A percentile compares a stretch with the other conserved stretches of the same genome.
Evolutionary conservation across 2,329 filamentous ascomycete species (phyloP).

Genomic region (Coleophoma cylindrospora): DNA sequence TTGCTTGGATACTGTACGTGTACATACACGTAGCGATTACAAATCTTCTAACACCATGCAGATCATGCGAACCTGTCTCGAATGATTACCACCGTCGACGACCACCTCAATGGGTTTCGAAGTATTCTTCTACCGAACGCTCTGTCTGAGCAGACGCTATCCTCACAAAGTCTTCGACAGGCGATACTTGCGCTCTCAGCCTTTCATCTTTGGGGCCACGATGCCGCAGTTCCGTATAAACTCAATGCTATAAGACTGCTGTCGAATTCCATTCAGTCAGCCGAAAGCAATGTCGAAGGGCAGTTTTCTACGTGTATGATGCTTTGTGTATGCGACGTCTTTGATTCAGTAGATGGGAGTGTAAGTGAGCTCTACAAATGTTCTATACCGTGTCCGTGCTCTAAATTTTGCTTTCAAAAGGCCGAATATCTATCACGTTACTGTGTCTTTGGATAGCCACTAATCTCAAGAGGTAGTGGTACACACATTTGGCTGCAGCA

Average conservation of each 20-base stretch:
- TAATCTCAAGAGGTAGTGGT: constrained; percentile 28
- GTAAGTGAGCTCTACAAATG: no score
- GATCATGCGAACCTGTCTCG: constrained; percentile 5
- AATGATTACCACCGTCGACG: constrained; percentile 40
- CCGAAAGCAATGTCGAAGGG: constrained; percentile 6
- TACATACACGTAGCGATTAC: background rate
- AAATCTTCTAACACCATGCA: background rate
- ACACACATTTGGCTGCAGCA: constrained; percentile 35
- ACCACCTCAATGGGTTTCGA: constrained; percentile 41
- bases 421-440: no score
- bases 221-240: constrained; percentile 37
- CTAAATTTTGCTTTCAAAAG: no score
- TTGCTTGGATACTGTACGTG: constrained; percentile 14
- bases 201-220: constrained; percentile 33
- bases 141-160: constrained; percentile 24
- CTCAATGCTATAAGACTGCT: constrained; percentile 34
- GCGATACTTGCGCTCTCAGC: constrained; percentile 40
- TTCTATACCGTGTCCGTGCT: no score
- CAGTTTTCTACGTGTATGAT: constrained; percentile 44
- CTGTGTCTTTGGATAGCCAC: no score
- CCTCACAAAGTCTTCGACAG: constrained; percentile 31
- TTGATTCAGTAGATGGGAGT: constrained; percentile 38
- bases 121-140: constrained; percentile 41
- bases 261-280: constrained; percentile 28
- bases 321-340: constrained; percentile 45